Conservation (phyloP, 176 grass and related monocot species). For the Avena sativa region DNA sequence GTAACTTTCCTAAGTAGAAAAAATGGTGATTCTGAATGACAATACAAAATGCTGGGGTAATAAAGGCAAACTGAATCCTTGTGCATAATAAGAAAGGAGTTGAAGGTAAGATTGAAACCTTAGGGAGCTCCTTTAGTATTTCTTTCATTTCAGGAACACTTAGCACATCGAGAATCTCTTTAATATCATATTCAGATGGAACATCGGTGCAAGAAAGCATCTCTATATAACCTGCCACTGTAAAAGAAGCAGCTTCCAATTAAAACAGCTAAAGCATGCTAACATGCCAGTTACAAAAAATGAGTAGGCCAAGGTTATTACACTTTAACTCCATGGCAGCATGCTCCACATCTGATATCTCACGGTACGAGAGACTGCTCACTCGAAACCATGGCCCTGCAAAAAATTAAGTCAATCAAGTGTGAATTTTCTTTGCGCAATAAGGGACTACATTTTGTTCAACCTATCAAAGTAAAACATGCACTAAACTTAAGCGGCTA, state of each 20-base stretch:
- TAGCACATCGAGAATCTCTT: constrained; percentile 80
- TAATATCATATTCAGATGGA: constrained; percentile 62
- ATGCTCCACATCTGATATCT: constrained; percentile 71
- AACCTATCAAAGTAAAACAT: constrained; percentile 17
- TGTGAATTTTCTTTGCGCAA: constrained; percentile 30
- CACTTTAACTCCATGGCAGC: constrained; percentile 79
- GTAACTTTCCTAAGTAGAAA: constrained; percentile 2
- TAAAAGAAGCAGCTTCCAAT: constrained; percentile 41
- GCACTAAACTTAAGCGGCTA: background rate
- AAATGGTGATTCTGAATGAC: constrained; percentile 30
- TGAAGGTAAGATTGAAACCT: constrained; percentile 60
- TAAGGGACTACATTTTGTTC: constrained; percentile 26
- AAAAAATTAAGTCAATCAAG: constrained; percentile 34
- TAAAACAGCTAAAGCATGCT: constrained; percentile 20
- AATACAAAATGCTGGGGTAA: constrained; percentile 5
- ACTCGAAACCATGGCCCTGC: constrained; percentile 91
- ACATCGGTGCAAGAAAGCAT: constrained; percentile 56
- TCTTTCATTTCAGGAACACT: constrained; percentile 82
- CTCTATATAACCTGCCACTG: constrained; percentile 82
- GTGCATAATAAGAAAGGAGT: constrained; percentile 8
- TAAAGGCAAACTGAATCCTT: background rate
- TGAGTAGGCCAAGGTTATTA: constrained; percentile 47
- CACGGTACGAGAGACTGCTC: constrained; percentile 66
- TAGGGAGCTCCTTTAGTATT: constrained; percentile 65
- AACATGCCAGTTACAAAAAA: constrained; percentile 30